These are phyloP conservation scores for Exophiala spinifera DNA, from an alignment of 2,329 filamentous ascomycete genomes.

Conservation along the genomic window DNA sequence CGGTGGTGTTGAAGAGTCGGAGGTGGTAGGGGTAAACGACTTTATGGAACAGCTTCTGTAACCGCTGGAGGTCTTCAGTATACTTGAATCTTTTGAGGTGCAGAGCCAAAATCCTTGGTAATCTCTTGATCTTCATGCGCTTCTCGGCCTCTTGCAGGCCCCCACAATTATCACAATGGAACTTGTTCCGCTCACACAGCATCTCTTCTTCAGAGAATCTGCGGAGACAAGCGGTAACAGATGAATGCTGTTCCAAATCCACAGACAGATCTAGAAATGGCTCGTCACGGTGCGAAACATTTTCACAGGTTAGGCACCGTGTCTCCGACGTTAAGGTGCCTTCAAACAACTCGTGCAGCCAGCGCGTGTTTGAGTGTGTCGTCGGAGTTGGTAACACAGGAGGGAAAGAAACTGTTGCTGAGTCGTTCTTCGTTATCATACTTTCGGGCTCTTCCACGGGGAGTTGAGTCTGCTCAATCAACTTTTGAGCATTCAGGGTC, in stretches of 20 bases:
- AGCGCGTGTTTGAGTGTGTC: slow-evolving; percentile 67
- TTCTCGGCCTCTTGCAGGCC: slow-evolving; percentile 97
- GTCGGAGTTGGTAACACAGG: slow-evolving; percentile 35
- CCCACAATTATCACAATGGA: slow-evolving; percentile 96
- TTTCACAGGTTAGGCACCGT: slow-evolving; percentile 93
- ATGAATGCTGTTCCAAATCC: slow-evolving; percentile 90
- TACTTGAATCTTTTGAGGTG: slow-evolving; percentile 98
- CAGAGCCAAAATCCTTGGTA: slow-evolving; percentile 86
- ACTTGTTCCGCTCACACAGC: slow-evolving; percentile 97
- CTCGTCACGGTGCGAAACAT: slow-evolving; percentile 89
- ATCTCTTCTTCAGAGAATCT: slow-evolving; percentile 99
- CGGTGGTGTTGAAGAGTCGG: slow-evolving; percentile 94
- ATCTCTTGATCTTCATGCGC: slow-evolving; percentile 95
- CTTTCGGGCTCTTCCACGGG: slow-evolving; percentile 36
- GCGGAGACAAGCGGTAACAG: slow-evolving; percentile 88
- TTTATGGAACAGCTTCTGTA: slow-evolving; percentile 95
- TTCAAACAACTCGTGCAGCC: slow-evolving; percentile 97
- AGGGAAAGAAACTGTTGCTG: slow-evolving; percentile 40
- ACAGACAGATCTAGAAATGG: slow-evolving; percentile 95
- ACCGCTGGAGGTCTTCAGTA: slow-evolving; percentile 85
- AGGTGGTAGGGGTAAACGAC: slow-evolving; percentile 97
- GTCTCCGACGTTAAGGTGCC: slow-evolving; percentile 94
- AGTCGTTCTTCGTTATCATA: slow-evolving; percentile 54
- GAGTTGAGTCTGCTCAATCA: slow-evolving; percentile 48
- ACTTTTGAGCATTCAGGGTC: slow-evolving; percentile 40